A percentile compares a stretch with the other conserved stretches of the same genome.
These are phyloP conservation scores for Talaromyces sp. DNA, from an alignment of 2,329 filamentous ascomycete genomes.

Conservation along the genomic window DNA sequence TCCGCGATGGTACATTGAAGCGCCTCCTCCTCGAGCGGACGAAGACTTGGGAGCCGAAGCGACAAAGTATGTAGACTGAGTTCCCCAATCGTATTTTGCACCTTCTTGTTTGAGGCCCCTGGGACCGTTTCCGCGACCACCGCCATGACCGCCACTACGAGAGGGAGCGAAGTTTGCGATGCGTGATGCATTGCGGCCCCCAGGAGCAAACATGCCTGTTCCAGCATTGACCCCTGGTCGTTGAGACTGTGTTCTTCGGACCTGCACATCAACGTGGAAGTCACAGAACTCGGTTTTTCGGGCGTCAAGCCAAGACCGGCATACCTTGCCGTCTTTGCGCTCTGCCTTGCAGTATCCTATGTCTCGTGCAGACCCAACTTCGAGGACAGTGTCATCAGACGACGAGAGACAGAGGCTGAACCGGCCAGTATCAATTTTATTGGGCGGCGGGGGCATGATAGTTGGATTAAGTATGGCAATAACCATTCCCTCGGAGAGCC, in stretches of 20 bases:
- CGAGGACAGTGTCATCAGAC: conserved; percentile 82
- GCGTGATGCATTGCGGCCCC: conserved; percentile 35
- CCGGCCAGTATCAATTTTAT: conserved; percentile 69
- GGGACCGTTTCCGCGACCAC: conserved; percentile 11
- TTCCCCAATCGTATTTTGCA: conserved; percentile 35
- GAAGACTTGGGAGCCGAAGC: conserved; percentile 27
- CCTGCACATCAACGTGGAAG: conserved; percentile 79
- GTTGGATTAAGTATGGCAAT: conserved; percentile 87
- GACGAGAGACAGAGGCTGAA: conserved; percentile 84
- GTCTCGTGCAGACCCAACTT: conserved; percentile 79
- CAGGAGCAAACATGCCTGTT: conserved; percentile 47
- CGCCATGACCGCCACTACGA: conserved; percentile 18
- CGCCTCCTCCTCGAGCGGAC: background rate
- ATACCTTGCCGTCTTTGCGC: conserved; percentile 77
- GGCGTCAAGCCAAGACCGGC: conserved; percentile 79
- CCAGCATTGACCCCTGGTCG: conserved; percentile 78
- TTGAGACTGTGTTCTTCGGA: conserved; percentile 64
- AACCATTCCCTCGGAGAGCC: conserved; percentile 84
- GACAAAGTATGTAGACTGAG: conserved; percentile 44
- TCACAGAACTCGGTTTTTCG: conserved; percentile 88
- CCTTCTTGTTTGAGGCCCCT: conserved; percentile 29
- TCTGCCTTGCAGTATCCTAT: conserved; percentile 82
- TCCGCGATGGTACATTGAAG: conserved; percentile 3
- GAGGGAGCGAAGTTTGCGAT: conserved; percentile 32
- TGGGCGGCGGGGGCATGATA: conserved; percentile 79